Evolutionary conservation across 345 rosid species (phyloP), one percentile per base, ranked within the genome.

Genomic region (Eucalyptus erythrocorys): DNA sequence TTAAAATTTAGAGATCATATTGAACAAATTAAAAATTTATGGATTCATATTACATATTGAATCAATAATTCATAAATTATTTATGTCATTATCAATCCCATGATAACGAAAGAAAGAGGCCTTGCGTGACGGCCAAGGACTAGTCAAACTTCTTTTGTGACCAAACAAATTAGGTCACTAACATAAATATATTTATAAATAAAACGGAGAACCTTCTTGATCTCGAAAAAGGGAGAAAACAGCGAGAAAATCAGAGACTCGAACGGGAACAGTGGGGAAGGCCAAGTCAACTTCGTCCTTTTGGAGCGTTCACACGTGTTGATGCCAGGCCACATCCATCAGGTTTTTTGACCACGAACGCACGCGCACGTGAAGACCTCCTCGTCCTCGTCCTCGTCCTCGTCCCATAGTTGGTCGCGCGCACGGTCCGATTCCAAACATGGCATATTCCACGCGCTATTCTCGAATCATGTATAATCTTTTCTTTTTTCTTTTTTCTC

Each of bases 1-100:
- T 55, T 2, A 55, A 55, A 55, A 4, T 4, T 55, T 24, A 8
- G 2, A 0, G 0, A 53, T 51, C 2, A 21, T 53, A 53, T 7
- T 55, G 27, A 55, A 55, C 2, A 55, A 55, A 55, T 22, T 22
- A 21, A 55, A 55, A 22, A 0, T 55, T 22, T 10, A 24, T 55
- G 2, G 0, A 55, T n/a, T n/a, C 1, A 9, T 1, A 55, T 55
- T 9, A 22, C 12, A 2, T 3, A 0, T 51, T 7, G 4, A 0
- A 55, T 55, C 1, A 22, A 55, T 22, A 55, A 0, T 55, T 24
- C 30, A 55, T 10, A 1, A 0, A 55, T 2, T 1, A 24, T 10
- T 10, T 55, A 10, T 55, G 30, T 55, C 19, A 0, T 10, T 55
- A 10, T 55, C 61, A 0, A 4, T 27, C 2, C 12, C 24, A 32